Evolutionary conservation across 176 grass and related monocot species (phyloP).

Genomic region (Typha latifolia): DNA sequence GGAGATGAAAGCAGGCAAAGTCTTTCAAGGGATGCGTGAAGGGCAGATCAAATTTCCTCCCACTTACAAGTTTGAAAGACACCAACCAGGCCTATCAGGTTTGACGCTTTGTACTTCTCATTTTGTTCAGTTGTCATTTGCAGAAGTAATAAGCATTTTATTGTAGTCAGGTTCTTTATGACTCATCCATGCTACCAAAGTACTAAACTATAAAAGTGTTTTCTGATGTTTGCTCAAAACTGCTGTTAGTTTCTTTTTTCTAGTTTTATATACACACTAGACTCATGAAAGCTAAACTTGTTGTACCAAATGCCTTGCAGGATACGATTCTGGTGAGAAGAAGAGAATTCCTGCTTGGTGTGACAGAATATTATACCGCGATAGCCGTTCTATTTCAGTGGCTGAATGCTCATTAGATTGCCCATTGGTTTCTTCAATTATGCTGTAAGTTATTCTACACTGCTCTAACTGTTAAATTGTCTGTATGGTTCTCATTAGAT

Average conservation of each 20-base stretch:
- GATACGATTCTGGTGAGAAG: slow-evolving; percentile 95
- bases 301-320: slow-evolving; percentile 36
- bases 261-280: not conserved
- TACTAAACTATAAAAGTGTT: too few species aligned
- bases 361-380: slow-evolving; percentile 88
- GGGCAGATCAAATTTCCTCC: slow-evolving; percentile 95
- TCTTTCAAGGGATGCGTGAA: slow-evolving; percentile 99
- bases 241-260: not conserved
- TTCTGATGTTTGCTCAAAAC: too few species aligned
- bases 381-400: slow-evolving; percentile 72
- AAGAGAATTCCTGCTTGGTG: slow-evolving; percentile 98
- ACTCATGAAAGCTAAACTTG: slow-evolving; percentile 11
- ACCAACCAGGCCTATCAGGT: slow-evolving; percentile 82
- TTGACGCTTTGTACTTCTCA: slow-evolving; percentile 17
- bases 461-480: not conserved
- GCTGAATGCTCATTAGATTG: slow-evolving; percentile 82
- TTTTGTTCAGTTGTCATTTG: not conserved
- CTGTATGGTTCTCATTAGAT: not conserved
- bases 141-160: too few species aligned
- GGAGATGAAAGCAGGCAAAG: slow-evolving; percentile 88
- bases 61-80: slow-evolving; percentile 93
- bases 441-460: slow-evolving; percentile 39
- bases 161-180: too few species aligned
- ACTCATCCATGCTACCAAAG: too few species aligned
- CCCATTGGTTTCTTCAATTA: slow-evolving; percentile 85